These are phyloP conservation scores for Spathaspora jeffriesii DNA, from an alignment of 1,139 yeast species.

Conservation along the genomic window DNA sequence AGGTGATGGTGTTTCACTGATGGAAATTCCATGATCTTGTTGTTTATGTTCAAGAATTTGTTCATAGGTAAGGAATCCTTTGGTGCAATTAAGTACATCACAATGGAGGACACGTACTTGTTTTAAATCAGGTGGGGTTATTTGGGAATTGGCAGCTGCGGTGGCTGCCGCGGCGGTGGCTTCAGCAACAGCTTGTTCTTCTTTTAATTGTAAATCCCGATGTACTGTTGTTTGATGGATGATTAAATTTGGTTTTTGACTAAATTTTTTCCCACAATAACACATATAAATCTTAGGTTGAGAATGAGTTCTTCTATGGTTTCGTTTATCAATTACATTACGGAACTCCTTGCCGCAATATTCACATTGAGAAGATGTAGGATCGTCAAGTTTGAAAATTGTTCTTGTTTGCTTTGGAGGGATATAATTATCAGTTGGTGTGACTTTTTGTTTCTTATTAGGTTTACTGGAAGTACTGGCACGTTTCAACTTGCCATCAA, in stretches of 20 bases:
- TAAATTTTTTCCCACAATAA: constrained; percentile 22
- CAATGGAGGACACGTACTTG: constrained; percentile 17
- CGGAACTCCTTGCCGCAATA: constrained; percentile 12
- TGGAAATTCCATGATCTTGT: constrained; percentile 9
- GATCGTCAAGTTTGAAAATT: constrained; percentile 15
- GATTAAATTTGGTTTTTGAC: constrained; percentile 19
- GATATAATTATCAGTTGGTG: background rate
- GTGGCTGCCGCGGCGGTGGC: constrained; percentile 1
- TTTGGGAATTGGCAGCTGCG: background rate
- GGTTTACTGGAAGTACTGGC: background rate
- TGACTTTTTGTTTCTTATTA: background rate
- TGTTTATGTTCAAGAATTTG: constrained; percentile 12
- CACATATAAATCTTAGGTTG: constrained; percentile 17
- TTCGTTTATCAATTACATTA: constrained; percentile 16
- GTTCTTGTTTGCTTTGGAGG: constrained; percentile 14
- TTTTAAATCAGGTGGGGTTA: background rate
- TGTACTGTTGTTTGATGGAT: constrained; percentile 16
- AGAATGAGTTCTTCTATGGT: constrained; percentile 16
- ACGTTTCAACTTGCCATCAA: background rate
- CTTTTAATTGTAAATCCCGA: constrained; percentile 14
- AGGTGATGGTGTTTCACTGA: background rate
- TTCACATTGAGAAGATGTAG: constrained; percentile 13
- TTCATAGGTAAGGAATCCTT: constrained; percentile 15
- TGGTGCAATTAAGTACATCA: constrained; percentile 14
- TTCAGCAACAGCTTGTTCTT: constrained; percentile 1